These are phyloP conservation scores for Phytophthora fragariaefolia DNA, from an alignment of 352 stramenopile genomes.

Conservation along the genomic window DNA sequence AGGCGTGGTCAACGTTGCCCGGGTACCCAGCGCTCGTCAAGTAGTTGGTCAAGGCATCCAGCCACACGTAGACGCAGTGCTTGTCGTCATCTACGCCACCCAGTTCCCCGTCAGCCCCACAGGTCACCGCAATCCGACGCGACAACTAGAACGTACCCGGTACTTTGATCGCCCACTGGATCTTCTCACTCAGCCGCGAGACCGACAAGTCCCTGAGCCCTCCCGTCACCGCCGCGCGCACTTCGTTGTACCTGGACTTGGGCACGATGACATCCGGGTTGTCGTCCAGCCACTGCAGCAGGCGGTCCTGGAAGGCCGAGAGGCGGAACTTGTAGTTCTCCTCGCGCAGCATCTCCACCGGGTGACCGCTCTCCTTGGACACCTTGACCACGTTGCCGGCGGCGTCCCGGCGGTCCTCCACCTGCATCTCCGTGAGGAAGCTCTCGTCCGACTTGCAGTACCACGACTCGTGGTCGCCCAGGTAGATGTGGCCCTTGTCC, in stretches of 20 bases:
- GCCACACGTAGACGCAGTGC: constrained; percentile 99
- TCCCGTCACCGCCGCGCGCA: constrained; percentile 82
- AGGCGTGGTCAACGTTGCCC: constrained; percentile 40
- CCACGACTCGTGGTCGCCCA: constrained; percentile 97
- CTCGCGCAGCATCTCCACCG: constrained; percentile 96
- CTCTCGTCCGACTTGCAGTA: constrained; percentile 99
- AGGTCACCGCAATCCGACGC: no score
- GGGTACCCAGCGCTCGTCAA: constrained; percentile 96
- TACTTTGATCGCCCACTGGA: constrained; percentile 97
- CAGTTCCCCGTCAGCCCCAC: constrained; percentile 7
- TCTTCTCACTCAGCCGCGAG: constrained; percentile 93
- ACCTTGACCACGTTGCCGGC: constrained; percentile 61
- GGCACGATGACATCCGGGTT: constrained; percentile 93
- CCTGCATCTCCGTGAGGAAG: constrained; percentile 98
- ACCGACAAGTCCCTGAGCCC: constrained; percentile 97
- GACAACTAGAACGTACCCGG: constrained; percentile 72
- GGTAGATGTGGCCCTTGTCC: constrained; percentile 95
- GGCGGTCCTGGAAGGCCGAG: constrained; percentile 92
- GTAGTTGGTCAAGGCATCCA: constrained; percentile 99
- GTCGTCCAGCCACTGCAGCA: constrained; percentile 92
- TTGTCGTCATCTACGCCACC: constrained; percentile 56
- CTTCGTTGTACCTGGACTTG: constrained; percentile 92
- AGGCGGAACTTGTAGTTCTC: constrained; percentile 99
- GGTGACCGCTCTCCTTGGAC: constrained; percentile 91
- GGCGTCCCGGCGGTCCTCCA: constrained; percentile 82